A percentile compares a stretch with the other conserved stretches of the same genome.
phyloP scores from a whole-genome alignment of 2,329 filamentous ascomycete genomes.

The Leptodontidium sp. region DNA sequence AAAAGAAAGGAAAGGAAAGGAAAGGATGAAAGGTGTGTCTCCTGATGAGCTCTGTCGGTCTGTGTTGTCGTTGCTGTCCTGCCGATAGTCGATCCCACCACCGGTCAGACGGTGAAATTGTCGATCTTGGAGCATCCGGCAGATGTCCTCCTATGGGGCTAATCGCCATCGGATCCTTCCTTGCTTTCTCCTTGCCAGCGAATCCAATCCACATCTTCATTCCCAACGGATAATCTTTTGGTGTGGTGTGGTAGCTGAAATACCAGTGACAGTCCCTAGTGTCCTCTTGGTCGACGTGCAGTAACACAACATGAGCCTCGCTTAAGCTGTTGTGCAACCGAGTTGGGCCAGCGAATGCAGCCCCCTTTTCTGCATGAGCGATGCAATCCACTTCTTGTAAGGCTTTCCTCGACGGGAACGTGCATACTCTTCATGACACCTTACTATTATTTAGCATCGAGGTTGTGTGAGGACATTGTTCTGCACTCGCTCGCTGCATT shows the following conservation, averaged over 20 bases:
- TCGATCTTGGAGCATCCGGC: constrained; percentile 5
- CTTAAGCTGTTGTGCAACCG: constrained; percentile 16
- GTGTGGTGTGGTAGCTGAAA: not conserved
- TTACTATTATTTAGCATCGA: constrained; percentile 1
- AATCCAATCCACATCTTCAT: not conserved
- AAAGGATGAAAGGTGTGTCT: not conserved
- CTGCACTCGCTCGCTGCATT: too few species aligned
- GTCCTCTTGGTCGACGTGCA: not conserved
- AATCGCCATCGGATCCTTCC: not conserved
- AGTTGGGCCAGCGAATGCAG: not conserved
- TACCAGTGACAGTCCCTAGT: constrained; percentile 8
- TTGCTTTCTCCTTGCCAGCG: constrained; percentile 4
- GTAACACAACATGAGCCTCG: constrained; percentile 14
- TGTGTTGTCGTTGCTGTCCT: not conserved
- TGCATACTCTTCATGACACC: not conserved
- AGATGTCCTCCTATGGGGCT: not conserved
- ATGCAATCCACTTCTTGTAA: not conserved
- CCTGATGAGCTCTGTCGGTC: not conserved
- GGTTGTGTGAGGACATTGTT: not conserved
- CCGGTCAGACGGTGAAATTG: not conserved
- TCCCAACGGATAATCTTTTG: not conserved
- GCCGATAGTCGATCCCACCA: constrained; percentile 1
- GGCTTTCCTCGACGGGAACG: constrained; percentile 2
- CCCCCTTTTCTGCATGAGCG: constrained; percentile 7
- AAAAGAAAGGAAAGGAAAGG: not conserved